Evolutionary conservation across 768 basidiomycete species (phyloP).

Genomic region (Hygrophoropsis aurantiaca): DNA sequence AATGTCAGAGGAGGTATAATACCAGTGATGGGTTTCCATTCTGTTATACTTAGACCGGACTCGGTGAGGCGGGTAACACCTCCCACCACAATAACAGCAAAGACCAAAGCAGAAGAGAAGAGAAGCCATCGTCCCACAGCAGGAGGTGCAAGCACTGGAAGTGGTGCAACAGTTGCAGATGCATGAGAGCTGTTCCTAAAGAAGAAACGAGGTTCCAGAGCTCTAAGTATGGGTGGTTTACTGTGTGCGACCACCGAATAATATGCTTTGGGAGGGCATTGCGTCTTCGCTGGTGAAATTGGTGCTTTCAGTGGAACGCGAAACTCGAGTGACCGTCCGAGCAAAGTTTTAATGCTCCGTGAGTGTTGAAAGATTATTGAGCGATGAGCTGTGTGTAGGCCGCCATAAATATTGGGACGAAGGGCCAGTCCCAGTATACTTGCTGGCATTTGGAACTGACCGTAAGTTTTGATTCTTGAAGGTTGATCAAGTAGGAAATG

Average conservation of each 20-base stretch:
- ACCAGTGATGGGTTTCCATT: slow-evolving; percentile 94
- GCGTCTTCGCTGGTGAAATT: slow-evolving; percentile 5
- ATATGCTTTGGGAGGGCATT: slow-evolving; percentile 5
- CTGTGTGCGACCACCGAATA: slow-evolving; percentile 2
- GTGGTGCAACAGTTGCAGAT: slow-evolving; percentile 20
- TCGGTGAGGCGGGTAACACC: slow-evolving; percentile 97
- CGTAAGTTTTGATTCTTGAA: neutral
- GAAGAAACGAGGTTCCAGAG: slow-evolving; percentile 38
- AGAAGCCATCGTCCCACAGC: slow-evolving; percentile 85
- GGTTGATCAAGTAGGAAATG: neutral
- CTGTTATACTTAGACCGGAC: slow-evolving; percentile 95
- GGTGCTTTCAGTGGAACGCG: neutral
- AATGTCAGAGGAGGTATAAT: slow-evolving; percentile 77
- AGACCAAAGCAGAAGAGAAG: slow-evolving; percentile 79
- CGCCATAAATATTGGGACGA: slow-evolving; percentile 13
- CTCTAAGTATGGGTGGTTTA: slow-evolving; percentile 7
- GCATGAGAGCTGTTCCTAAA: slow-evolving; percentile 30
- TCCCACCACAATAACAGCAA: slow-evolving; percentile 92
- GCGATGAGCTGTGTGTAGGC: slow-evolving; percentile 1
- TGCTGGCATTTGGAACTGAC: slow-evolving; percentile 14
- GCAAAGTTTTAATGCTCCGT: slow-evolving; percentile 4
- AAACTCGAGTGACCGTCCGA: slow-evolving; percentile 9
- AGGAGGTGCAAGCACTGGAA: slow-evolving; percentile 64
- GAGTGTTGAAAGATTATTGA: slow-evolving; percentile 2
- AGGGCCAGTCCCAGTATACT: slow-evolving; percentile 16